phyloP scores from a whole-genome alignment of 192 early-diverging fungal genomes.

The Backusella tarrabulga region DNA sequence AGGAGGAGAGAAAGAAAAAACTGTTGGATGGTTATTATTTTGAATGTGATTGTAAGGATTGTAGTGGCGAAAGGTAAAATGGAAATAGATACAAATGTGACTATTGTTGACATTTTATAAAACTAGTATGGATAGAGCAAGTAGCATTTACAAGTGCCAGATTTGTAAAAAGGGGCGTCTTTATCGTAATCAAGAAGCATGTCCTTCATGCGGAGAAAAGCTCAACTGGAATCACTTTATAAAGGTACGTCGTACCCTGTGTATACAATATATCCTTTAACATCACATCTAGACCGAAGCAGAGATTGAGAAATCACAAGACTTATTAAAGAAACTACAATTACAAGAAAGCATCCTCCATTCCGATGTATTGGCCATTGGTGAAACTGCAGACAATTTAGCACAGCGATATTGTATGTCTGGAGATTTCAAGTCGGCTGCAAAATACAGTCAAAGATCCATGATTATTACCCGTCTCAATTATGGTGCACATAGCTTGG shows the following conservation, averaged over 20 bases:
- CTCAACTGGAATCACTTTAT: conserved; percentile 1
- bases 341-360: conserved; percentile 18
- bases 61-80: neutral
- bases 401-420: conserved; percentile 5
- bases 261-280: neutral
- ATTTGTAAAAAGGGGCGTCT: conserved; percentile 9
- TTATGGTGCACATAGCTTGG: conserved; percentile 14
- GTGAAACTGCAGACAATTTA: conserved; percentile 6
- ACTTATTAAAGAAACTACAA: neutral
- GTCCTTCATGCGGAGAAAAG: neutral
- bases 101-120: neutral
- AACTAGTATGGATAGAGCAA: neutral
- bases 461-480: neutral
- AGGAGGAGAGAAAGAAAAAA: conserved; percentile 3
- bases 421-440: neutral
- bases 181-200: conserved; percentile 2
- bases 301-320: neutral
- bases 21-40: conserved; percentile 19
- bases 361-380: neutral
- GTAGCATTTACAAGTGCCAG: conserved; percentile 12
- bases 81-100: neutral
- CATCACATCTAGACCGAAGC: neutral
- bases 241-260: neutral
- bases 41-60: conserved; percentile 18
- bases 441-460: conserved; percentile 14